A percentile compares a stretch with the other conserved stretches of the same genome.
phyloP scores from a whole-genome alignment of 495 filamentous ascomycete genomes.

The Pseudevernia furfuracea region DNA sequence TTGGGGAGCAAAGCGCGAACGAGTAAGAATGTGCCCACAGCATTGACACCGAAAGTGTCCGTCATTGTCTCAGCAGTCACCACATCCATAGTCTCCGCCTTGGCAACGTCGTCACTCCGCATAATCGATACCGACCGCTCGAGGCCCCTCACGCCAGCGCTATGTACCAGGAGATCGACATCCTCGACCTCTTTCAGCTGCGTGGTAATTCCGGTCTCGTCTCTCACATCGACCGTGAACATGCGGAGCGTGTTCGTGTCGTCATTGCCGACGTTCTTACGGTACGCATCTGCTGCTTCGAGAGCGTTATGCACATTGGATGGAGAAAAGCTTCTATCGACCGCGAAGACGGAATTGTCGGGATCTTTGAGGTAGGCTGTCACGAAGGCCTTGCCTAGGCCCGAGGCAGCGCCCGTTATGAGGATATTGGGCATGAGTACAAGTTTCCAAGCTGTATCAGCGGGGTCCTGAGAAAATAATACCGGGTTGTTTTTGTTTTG shows the following conservation, averaged over 20 bases:
- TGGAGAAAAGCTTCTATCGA: slow-evolving; percentile 3
- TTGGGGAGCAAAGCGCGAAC: slow-evolving; percentile 9
- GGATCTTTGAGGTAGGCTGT: not conserved
- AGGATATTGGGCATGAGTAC: slow-evolving; percentile 7
- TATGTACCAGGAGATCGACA: slow-evolving; percentile 8
- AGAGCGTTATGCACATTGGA: not conserved
- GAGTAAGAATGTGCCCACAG: slow-evolving; percentile 12
- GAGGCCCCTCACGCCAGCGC: slow-evolving; percentile 11
- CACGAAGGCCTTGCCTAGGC: slow-evolving; percentile 15
- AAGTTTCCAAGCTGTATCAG: not conserved
- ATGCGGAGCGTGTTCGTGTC: not conserved
- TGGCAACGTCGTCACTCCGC: slow-evolving; percentile 3
- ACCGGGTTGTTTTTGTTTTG: too few relatives aligned
- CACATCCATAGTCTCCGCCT: slow-evolving; percentile 8
- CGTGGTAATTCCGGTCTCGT: not conserved
- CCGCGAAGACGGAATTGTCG: slow-evolving; percentile 2
- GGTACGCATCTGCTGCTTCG: slow-evolving; percentile 1
- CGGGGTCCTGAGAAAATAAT: not conserved
- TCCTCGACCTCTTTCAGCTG: not conserved
- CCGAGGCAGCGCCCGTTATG: slow-evolving; percentile 4
- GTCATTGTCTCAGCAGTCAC: slow-evolving; percentile 1
- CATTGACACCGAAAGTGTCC: slow-evolving; percentile 2
- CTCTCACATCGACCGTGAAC: not conserved
- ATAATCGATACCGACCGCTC: not conserved
- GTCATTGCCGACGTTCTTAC: not conserved